Base-by-base conservation (phyloP, 1,284 basidiomycete species). In the Sutorius eximius region DNA sequence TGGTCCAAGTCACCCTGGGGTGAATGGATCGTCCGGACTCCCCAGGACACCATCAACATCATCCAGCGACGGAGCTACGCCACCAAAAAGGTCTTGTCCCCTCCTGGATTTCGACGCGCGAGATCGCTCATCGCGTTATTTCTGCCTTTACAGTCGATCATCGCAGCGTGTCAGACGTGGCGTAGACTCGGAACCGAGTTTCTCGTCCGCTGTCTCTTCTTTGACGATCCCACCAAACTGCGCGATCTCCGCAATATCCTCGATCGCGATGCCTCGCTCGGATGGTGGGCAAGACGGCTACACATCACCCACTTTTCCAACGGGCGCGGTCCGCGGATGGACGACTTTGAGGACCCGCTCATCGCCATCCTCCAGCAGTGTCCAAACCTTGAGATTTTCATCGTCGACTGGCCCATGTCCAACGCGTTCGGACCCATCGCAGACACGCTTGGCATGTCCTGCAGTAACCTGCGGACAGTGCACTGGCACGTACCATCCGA, bases 361-460 rank as follows among this genome's bases (percentile, higher is more conserved):
- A 83, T 38, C 67, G 78, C 78, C 16, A 75, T 87, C 52, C 78
- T 88, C 37, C 71, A 71, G 11, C 82, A 80, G 55, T 86, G 84
- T 59, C 83, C 83, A 6, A 87, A 88, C 58, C 79, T 89, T 45
- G 80, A 87, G 58, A 81, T 85, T 10, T 87, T 89, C 67, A 73
- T 86, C 33, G 72, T 86, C 47, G 85, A 86, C 54, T 82, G 78
- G 73, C 81, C 85, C 0, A 74, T 88, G 68, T 73, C 78, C 8
- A 67, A 49, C 2, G 73, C 81, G 6, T 85, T 89, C 57, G 78
- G 82, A 1, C 72, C 81, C 0, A 75, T 89, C n/a, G 83, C 78
- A 0, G 80, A 87, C 61, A 77, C 85, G 0, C 73, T 90, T 1
- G 78, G 78, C 50, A 77, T 71, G 3, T 79, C 73, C 53, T 75